Base-by-base conservation (phyloP, 2,329 filamentous ascomycete species). In the Nakataea oryzae region DNA sequence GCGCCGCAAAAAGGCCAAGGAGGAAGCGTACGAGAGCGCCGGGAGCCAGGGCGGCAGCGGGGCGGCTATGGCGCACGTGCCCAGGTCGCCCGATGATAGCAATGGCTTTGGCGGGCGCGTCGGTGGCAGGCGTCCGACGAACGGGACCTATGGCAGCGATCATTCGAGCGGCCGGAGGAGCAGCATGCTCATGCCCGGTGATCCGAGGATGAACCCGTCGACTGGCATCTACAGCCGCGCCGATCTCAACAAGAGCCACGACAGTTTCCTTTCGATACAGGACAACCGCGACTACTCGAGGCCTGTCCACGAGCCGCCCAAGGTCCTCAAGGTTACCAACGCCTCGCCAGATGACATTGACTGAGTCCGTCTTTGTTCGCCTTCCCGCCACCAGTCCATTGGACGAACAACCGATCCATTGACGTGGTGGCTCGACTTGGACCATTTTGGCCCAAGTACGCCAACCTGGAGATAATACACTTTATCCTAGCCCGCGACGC, bases 231-330 rank as follows among this genome's bases (percentile, higher is more conserved):
- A 86, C 69, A 74, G 76, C 56, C 77, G 81, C 24, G 74, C 74
- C 57, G 76, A 77, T 29, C 27, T 59, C 58, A 85, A 80, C 67
- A 81, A 81, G 70, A 87, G 84, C 67, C 80, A 80, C 64, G 85
- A 87, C 70, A 87, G 84, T 69, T 74, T 88, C 69, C 83, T 83
- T 66, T 87, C 85, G 1, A 73, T 88, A 6, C 81, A 81, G 62
- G 85, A 88, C 69, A 83, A 87, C 64, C 83, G 85, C 63, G 85
- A 88, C 66, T 88, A 88, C 69, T 87, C 85, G 54, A 77, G 79
- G 66, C 59, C 59, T 11, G 84, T 87, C 17, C 81, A 81, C 59
- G 74, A 79, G 56, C 78, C 80, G 12, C 63, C 65, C 7, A 76
- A 81, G 67, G 82, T 87, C 9, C 75, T 88, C n/a, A 78, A 85